Conservation (phyloP, 73 alveolate species). For the Durusdinium trenchii region DNA sequence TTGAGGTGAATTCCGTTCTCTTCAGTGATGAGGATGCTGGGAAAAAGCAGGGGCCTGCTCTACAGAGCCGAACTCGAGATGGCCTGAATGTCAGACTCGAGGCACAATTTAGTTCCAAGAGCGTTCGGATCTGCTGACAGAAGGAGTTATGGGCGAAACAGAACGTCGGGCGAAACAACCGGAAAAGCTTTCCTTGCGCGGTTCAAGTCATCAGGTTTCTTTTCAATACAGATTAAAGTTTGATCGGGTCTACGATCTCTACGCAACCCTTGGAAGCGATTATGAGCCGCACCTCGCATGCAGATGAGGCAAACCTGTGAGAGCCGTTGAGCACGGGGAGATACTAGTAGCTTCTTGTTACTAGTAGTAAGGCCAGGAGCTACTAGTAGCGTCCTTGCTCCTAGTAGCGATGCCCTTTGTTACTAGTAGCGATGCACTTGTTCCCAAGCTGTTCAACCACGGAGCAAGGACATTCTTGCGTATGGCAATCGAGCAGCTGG, state of each 20-base stretch:
- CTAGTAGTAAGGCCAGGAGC: no score
- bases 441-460: neutral
- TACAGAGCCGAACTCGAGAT: slow-evolving; percentile 68
- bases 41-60: slow-evolving; percentile 63
- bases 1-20: slow-evolving; percentile 57
- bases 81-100: slow-evolving; percentile 72
- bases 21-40: slow-evolving; percentile 39
- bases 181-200: neutral
- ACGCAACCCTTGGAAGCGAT: slow-evolving; percentile 48
- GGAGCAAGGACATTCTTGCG: slow-evolving; percentile 79
- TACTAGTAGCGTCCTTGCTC: neutral
- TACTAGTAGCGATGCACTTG: no score
- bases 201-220: slow-evolving; percentile 4
- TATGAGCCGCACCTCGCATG: slow-evolving; percentile 44
- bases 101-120: neutral
- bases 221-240: slow-evolving; percentile 77
- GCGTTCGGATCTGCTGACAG: neutral
- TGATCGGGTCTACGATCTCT: slow-evolving; percentile 48
- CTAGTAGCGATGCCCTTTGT: no score
- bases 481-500: slow-evolving; percentile 90
- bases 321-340: no score
- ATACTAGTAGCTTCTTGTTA: no score
- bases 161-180: neutral
- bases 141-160: neutral
- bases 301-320: neutral